A percentile compares a stretch with the other conserved stretches of the same genome.
phyloP scores from a whole-genome alignment of 176 grass and related monocot species.

The Saccharum spontaneum region DNA sequence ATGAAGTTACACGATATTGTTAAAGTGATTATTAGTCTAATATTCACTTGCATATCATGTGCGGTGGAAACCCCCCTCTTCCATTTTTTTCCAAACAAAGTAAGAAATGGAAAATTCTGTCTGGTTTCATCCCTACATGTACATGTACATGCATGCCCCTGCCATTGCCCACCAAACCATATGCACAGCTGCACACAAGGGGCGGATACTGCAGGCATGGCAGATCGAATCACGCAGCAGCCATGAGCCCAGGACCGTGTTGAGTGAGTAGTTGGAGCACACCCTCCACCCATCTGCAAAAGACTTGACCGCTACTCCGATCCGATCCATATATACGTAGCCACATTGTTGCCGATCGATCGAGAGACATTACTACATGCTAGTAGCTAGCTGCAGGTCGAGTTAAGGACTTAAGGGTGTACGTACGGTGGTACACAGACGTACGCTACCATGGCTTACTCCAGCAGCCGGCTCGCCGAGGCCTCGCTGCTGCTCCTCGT shows the following conservation, averaged over 20 bases:
- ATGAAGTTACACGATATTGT: too few relatives aligned
- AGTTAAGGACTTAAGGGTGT: too few relatives aligned
- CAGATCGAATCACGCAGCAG: neutral
- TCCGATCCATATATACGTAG: neutral
- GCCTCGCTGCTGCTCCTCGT: neutral
- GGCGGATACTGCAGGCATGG: neutral
- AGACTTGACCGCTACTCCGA: neutral
- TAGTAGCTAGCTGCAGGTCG: too few relatives aligned
- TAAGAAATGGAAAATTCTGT: too few relatives aligned
- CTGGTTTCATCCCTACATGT: too few relatives aligned
- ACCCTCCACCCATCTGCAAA: neutral
- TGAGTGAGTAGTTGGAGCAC: conserved; percentile 16
- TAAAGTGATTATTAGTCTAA: too few relatives aligned
- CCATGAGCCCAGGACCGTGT: neutral
- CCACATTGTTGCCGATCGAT: neutral
- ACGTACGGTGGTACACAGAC: neutral
- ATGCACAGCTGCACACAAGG: neutral
- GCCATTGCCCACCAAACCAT: conserved; percentile 23
- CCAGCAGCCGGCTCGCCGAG: neutral
- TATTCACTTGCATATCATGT: too few relatives aligned
- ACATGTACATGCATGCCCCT: neutral
- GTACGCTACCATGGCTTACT: neutral
- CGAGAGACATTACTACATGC: neutral
- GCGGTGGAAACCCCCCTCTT: too few relatives aligned
- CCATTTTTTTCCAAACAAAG: too few relatives aligned